Conservation (phyloP, 2,329 filamentous ascomycete species). For the Colletotrichum chlorophyti region DNA sequence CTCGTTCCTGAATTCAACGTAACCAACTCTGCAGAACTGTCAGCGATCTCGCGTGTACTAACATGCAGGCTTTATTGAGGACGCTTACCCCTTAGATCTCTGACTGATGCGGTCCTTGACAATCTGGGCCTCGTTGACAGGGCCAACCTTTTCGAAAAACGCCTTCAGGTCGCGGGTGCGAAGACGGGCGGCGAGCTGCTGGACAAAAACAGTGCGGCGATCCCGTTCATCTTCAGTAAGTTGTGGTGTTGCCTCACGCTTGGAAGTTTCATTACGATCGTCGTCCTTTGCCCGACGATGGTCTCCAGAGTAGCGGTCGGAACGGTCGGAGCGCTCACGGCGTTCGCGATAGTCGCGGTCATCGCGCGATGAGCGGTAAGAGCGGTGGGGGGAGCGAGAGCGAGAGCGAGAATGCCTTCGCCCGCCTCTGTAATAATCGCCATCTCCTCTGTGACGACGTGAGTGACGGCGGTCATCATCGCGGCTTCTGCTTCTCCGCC, state of each 20-base stretch:
- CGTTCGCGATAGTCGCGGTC: slow-evolving; percentile 64
- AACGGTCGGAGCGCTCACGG: slow-evolving; percentile 50
- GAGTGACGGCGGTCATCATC: slow-evolving; percentile 77
- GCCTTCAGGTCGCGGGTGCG: slow-evolving; percentile 90
- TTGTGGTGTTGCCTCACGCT: slow-evolving; percentile 68
- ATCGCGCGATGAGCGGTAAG: slow-evolving; percentile 59
- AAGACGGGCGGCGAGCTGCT: slow-evolving; percentile 93
- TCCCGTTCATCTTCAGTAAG: slow-evolving; percentile 96
- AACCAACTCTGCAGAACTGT: slow-evolving; percentile 78
- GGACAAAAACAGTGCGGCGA: slow-evolving; percentile 95
- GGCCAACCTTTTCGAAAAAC: slow-evolving; percentile 95
- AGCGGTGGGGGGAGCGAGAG: slow-evolving; percentile 73
- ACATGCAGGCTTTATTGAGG: background rate
- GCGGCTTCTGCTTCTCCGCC: slow-evolving; percentile 79
- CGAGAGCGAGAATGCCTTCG: slow-evolving; percentile 66
- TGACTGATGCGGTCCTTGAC: slow-evolving; percentile 97
- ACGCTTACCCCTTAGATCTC: slow-evolving; percentile 90
- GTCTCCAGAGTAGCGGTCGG: slow-evolving; percentile 41
- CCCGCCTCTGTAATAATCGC: slow-evolving; percentile 70
- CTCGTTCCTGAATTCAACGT: slow-evolving; percentile 98
- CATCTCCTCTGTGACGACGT: slow-evolving; percentile 72
- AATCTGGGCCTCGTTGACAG: slow-evolving; percentile 96
- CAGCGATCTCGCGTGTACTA: slow-evolving; percentile 38
- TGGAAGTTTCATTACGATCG: slow-evolving; percentile 45
- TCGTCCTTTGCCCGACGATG: slow-evolving; percentile 63